Base-by-base conservation (phyloP, 805 yeast species). In the Saccharomyces kudriavzevii region DNA sequence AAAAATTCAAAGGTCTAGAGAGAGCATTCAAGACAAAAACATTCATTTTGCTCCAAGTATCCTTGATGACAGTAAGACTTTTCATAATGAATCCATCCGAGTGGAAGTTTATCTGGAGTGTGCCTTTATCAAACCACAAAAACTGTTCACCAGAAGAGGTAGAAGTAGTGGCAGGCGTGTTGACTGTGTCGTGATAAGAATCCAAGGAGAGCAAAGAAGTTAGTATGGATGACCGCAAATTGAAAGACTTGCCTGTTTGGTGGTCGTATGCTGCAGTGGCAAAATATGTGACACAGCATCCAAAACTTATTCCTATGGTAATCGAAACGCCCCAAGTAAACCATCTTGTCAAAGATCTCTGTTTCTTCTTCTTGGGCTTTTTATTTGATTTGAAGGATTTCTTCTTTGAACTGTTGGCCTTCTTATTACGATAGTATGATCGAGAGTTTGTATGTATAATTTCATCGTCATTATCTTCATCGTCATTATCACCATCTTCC, bases 241-340 rank as follows among this genome's bases (percentile, higher is more conserved):
- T 35, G 17, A 35, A 35, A 13, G 43, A 35, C 22, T 20, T 35
- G 22, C n/a, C 22, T 17, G 25, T n/a, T 35, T 29, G 26, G 48
- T 31, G 52, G n/a, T 52, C 47, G 47, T 46, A 47, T 30, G 51
- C 29, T 29, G 49, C 17, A 40, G 40, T 24, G 48, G 48, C 27
- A 43, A 60, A 55, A 49, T 59, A 60, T 11, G 68, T 60, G 25
- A 67, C 49, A 52, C 62, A 66, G 49, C 61, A 66, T 2, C 70
- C 70, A 9, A 66, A 56, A 4, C 71, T 70, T 14, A 66, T 62
- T 13, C 71, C 70, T 1, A 65, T 57, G 1, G 69, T 59, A 8
- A 66, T 47, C 6, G 71, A 66, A 5, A 66, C 51, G 3, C 67
- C 64, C 66, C 66, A 64, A 11, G 61, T 30, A 22, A 57, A 52